These are phyloP conservation scores for Pseudopyricularia cyperi DNA, from an alignment of 2,329 filamentous ascomycete genomes.

Conservation along the genomic window DNA sequence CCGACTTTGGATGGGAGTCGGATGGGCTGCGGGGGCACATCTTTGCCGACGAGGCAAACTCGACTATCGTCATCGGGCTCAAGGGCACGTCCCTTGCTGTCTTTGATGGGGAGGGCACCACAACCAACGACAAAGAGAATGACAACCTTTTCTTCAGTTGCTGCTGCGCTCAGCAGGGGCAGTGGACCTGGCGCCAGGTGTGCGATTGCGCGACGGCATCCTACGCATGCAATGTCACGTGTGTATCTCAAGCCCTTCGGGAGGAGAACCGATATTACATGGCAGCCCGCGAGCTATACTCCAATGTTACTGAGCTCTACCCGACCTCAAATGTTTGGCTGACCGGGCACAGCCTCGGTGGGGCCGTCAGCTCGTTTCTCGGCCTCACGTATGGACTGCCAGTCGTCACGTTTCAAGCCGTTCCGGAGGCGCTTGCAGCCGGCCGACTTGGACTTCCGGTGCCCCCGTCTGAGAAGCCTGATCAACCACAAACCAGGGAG, in stretches of 20 bases:
- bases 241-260: conserved; percentile 59
- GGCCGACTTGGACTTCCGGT: conserved; percentile 72
- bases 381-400: conserved; percentile 85
- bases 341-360: conserved; percentile 83
- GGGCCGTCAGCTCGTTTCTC: conserved; percentile 75
- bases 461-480: conserved; percentile 65
- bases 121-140: conserved; percentile 93
- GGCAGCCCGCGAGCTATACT: conserved; percentile 77
- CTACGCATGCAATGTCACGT: conserved; percentile 87
- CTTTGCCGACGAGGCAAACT: conserved; percentile 75
- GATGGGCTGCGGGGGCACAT: conserved; percentile 88
- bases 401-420: conserved; percentile 84
- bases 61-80: conserved; percentile 78
- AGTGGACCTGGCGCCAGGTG: conserved; percentile 79
- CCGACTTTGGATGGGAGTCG: conserved; percentile 82
- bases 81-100: conserved; percentile 86
- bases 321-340: conserved; percentile 79
- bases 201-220: conserved; percentile 84
- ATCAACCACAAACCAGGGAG: conserved; percentile 54
- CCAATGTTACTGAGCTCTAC: conserved; percentile 83
- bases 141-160: conserved; percentile 98
- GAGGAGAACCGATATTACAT: conserved; percentile 87
- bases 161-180: conserved; percentile 88
- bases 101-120: conserved; percentile 94
- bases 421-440: conserved; percentile 80